Evolutionary conservation across 148 eudicot genomes (phyloP).

Genomic region (Hydrangea macrophylla): DNA sequence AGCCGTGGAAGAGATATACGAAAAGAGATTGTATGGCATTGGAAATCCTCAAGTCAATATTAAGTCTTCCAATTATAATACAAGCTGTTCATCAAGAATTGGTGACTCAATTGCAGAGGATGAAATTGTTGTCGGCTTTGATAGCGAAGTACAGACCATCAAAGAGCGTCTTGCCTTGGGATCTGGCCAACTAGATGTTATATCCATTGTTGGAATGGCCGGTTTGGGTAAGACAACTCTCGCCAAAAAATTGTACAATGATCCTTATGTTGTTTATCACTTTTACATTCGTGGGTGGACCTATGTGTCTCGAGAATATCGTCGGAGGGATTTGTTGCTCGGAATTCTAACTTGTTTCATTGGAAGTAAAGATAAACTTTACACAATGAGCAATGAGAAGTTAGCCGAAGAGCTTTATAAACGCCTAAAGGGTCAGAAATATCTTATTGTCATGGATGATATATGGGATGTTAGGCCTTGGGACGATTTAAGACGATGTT

Average conservation of each 20-base stretch:
- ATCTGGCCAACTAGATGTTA: conserved; percentile 14
- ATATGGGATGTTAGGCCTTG: conserved; percentile 18
- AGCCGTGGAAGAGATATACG: conserved; percentile 10
- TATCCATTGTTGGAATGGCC: conserved; percentile 39
- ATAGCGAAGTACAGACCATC: conserved; percentile 14
- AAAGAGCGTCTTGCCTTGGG: conserved; percentile 12
- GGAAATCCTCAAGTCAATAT: background rate
- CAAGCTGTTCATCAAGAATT: background rate
- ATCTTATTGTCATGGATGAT: conserved; percentile 22
- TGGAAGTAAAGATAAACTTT: background rate
- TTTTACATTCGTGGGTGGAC: conserved; percentile 37
- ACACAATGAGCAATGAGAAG: background rate
- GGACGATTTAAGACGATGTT: conserved; percentile 11
- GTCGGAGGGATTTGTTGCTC: conserved; percentile 14
- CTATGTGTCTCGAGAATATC: conserved; percentile 33
- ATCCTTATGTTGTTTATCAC: conserved; percentile 10
- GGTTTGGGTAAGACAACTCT: conserved; percentile 48
- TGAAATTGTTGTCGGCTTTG: conserved; percentile 20
- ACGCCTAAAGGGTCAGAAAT: conserved; percentile 1
- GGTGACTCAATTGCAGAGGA: conserved; percentile 4
- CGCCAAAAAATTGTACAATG: conserved; percentile 20
- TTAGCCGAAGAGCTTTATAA: background rate
- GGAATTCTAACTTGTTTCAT: background rate
- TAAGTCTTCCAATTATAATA: too few relatives aligned
- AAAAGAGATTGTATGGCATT: conserved; percentile 17